Evolutionary conservation across 2,329 filamentous ascomycete species (phyloP).

Genomic region (Periconia macrospinosa): DNA sequence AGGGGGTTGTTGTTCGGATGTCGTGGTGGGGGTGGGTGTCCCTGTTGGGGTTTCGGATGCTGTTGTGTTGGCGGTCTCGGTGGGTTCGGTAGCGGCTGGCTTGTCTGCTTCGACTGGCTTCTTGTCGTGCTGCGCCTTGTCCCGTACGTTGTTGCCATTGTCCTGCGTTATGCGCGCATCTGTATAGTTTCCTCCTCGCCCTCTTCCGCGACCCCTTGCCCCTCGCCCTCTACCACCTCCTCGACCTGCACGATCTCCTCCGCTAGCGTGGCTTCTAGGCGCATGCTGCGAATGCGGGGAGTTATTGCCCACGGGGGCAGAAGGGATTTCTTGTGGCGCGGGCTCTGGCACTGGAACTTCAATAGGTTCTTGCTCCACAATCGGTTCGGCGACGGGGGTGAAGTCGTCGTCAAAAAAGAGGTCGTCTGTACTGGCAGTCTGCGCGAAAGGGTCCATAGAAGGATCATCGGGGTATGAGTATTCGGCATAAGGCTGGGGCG

Average conservation of each 20-base stretch:
- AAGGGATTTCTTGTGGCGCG: conserved; percentile 18
- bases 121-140: conserved; percentile 3
- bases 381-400: conserved; percentile 48
- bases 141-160: not conserved
- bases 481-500: conserved; percentile 16
- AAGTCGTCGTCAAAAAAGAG: conserved; percentile 57
- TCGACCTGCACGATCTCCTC: conserved; percentile 32
- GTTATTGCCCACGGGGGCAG: conserved; percentile 19
- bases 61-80: not conserved
- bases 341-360: conserved; percentile 23
- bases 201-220: conserved; percentile 8
- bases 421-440: conserved; percentile 54
- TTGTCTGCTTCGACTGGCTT: conserved; percentile 23
- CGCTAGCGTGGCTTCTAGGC: conserved; percentile 15
- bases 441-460: conserved; percentile 50
- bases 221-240: conserved; percentile 25
- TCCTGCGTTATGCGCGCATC: conserved; percentile 14
- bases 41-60: conserved; percentile 10
- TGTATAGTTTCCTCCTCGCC: conserved; percentile 12
- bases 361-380: conserved; percentile 37
- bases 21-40: conserved; percentile 4
- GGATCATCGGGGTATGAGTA: conserved; percentile 34
- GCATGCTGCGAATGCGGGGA: conserved; percentile 21
- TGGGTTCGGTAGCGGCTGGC: conserved; percentile 18
- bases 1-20: conserved; percentile 3